These are phyloP conservation scores for Paramecium tetraurelia DNA, from an alignment of 73 alveolate species.

Conservation along the genomic window DNA sequence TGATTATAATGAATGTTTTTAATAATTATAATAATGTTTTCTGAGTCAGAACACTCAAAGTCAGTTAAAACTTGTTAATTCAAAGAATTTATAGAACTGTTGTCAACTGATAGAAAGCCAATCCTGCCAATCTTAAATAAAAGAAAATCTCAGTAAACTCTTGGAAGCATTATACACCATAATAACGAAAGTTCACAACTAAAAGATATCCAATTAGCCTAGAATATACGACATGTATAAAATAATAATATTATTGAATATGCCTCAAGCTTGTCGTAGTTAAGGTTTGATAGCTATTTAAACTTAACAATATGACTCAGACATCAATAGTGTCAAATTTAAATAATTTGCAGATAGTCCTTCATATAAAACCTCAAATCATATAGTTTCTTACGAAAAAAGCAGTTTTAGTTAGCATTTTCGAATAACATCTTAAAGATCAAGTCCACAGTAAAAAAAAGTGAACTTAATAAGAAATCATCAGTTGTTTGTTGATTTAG, in stretches of 20 bases:
- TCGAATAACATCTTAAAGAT: not conserved
- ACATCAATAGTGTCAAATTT: not conserved
- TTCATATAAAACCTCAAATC: not conserved
- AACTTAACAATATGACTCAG: not conserved
- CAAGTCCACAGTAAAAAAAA: not conserved
- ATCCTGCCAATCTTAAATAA: not conserved
- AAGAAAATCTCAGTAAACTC: not conserved
- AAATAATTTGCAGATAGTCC: not conserved
- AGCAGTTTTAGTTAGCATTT: not conserved
- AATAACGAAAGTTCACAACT: not conserved
- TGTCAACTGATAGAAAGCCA: conserved; percentile 2
- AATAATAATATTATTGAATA: not conserved
- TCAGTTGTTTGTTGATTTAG: not conserved
- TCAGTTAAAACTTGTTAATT: not conserved
- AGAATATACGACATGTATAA: not conserved
- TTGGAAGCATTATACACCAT: not conserved
- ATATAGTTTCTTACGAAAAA: not conserved
- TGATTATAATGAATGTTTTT: not conserved
- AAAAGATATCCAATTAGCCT: not conserved
- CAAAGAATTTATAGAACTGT: not conserved
- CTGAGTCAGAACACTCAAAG: not conserved
- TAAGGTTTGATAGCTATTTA: not conserved
- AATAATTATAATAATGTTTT: not conserved
- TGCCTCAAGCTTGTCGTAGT: not conserved
- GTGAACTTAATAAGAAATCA: not conserved